Evolutionary conservation across 768 basidiomycete genomes (phyloP).

Genomic region (Podaxis carcinomalis): DNA sequence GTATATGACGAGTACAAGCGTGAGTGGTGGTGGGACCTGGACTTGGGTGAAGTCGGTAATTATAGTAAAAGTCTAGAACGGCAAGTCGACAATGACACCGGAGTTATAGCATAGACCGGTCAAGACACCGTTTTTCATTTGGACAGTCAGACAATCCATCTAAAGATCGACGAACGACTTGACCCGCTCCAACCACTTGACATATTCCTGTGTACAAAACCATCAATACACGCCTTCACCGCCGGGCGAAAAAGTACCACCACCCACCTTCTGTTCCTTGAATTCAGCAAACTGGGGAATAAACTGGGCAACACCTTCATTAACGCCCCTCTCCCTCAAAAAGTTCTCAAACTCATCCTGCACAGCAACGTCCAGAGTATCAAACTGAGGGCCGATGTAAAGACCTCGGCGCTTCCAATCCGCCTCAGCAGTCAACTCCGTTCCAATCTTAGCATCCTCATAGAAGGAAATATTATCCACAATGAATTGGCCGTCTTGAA

Average conservation of each 20-base stretch:
- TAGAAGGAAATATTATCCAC: slow-evolving; percentile 91
- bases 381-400: slow-evolving; percentile 95
- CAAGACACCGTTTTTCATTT: not conserved
- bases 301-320: slow-evolving; percentile 78
- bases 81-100: not conserved
- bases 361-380: slow-evolving; percentile 79
- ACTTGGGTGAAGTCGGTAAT: not conserved
- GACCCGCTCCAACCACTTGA: slow-evolving; percentile 81
- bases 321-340: slow-evolving; percentile 86
- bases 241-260: slow-evolving; percentile 17
- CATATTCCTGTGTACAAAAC: slow-evolving; percentile 67
- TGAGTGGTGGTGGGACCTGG: not conserved
- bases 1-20: not conserved
- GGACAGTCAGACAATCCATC: slow-evolving; percentile 6
- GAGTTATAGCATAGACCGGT: not conserved
- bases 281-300: slow-evolving; percentile 82
- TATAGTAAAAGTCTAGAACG: not conserved
- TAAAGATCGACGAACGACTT: slow-evolving; percentile 75
- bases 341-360: slow-evolving; percentile 92
- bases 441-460: slow-evolving; percentile 63
- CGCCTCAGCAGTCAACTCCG: slow-evolving; percentile 78
- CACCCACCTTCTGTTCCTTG: slow-evolving; percentile 89
- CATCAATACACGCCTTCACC: slow-evolving; percentile 10
- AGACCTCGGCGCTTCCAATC: slow-evolving; percentile 91
- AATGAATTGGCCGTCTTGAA: slow-evolving; percentile 77